Evolutionary conservation across 2,329 filamentous ascomycete species (phyloP).

Genomic region (Tolypocladium cylindrosporum): DNA sequence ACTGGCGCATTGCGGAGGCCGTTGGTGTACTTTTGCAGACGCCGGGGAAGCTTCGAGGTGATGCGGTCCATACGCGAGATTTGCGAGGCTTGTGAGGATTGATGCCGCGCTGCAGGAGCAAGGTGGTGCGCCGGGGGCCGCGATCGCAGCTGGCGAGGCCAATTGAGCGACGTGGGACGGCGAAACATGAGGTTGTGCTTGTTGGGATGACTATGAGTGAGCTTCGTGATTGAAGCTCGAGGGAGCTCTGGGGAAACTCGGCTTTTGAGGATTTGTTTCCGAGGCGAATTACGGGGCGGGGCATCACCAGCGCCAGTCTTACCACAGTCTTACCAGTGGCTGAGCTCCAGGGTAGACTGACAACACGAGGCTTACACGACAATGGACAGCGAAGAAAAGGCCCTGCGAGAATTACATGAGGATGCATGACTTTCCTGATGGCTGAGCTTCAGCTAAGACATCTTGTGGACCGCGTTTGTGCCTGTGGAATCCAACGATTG

Average conservation of each 20-base stretch:
- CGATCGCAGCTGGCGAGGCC: slow-evolving; percentile 10
- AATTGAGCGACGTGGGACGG: slow-evolving; percentile 9
- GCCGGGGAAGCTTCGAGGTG: slow-evolving; percentile 48
- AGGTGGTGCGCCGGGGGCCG: slow-evolving; percentile 3
- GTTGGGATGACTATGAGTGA: background rate
- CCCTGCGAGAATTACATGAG: too few relatives aligned
- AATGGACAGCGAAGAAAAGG: too few relatives aligned
- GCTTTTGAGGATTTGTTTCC: background rate
- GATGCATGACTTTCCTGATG: too few relatives aligned
- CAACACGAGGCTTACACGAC: background rate
- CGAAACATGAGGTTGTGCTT: slow-evolving; percentile 14
- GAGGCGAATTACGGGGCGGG: background rate
- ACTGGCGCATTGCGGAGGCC: slow-evolving; percentile 67
- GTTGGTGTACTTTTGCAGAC: slow-evolving; percentile 58
- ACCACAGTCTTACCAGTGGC: too few relatives aligned
- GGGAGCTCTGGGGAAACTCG: background rate
- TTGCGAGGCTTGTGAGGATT: slow-evolving; percentile 17
- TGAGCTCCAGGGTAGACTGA: background rate
- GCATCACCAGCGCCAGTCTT: background rate
- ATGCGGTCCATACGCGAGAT: slow-evolving; percentile 31
- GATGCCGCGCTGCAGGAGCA: slow-evolving; percentile 7
- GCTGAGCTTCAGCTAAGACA: too few relatives aligned
- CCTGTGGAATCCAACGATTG: too few relatives aligned
- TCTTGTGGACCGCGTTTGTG: too few relatives aligned
- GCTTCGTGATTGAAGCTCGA: background rate